These are phyloP conservation scores for Xylariaceae sp. DNA, from an alignment of 2,329 filamentous ascomycete genomes.

Conservation along the genomic window DNA sequence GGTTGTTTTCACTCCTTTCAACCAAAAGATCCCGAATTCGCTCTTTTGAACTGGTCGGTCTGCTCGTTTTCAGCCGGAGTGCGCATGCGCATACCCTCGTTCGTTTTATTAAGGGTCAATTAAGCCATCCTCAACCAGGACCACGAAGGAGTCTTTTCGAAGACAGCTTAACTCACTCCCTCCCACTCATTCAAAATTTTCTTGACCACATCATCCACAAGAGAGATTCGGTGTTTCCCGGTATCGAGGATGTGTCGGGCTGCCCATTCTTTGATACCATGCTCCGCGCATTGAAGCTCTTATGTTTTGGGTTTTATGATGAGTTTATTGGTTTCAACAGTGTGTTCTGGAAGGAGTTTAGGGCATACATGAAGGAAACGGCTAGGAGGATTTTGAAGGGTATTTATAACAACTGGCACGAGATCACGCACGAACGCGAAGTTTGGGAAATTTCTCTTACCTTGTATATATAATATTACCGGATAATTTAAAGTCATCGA, in stretches of 20 bases:
- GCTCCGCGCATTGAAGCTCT: background rate
- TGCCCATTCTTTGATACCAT: slow-evolving; percentile 10
- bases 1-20: slow-evolving; percentile 9
- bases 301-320: too few relatives aligned
- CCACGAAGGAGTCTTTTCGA: background rate
- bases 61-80: slow-evolving; percentile 2
- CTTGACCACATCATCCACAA: background rate
- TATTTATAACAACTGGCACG: too few relatives aligned
- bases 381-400: too few relatives aligned
- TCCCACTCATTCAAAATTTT: slow-evolving; percentile 11
- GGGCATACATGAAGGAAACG: slow-evolving; percentile 4
- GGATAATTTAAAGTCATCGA: too few relatives aligned
- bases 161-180: too few relatives aligned
- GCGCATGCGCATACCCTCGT: background rate
- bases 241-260: background rate
- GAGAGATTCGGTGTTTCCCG: background rate
- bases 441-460: too few relatives aligned
- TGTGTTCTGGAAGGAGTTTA: background rate
- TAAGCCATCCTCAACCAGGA: background rate
- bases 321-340: background rate
- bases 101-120: background rate
- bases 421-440: too few relatives aligned
- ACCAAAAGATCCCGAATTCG: background rate
- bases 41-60: slow-evolving; percentile 4
- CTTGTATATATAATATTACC: too few relatives aligned